Evolutionary conservation across 2,329 filamentous ascomycete genomes (phyloP), one percentile per base, ranked within the genome.

Genomic region (Bertia moriformis): DNA sequence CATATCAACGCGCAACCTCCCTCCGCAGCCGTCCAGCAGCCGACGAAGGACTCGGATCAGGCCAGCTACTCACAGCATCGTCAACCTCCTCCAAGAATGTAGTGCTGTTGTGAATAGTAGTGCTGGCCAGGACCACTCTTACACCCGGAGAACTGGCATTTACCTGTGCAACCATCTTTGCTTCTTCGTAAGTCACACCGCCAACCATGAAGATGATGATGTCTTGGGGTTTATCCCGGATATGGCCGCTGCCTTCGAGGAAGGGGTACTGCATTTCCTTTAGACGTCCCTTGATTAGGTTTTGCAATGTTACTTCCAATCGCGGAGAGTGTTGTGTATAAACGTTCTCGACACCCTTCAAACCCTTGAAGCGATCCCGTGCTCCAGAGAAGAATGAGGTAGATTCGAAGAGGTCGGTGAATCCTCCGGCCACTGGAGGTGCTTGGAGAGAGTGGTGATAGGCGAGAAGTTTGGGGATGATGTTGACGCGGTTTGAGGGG

Each of bases 291-390:
- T 94, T 95, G 62, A 96, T 88, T 39, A 98, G 66, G 49, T 89
- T 89, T 54, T 95, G 89, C 14, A 98, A 62, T 1, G 87, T 96
- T 18, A 73, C 73, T 56, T 95, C 88, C 14, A 98, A 60, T 17
- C 86, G 71, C 0, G 93, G 87, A 4, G 86, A 93, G 57, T 98
- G 91, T 56, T 98, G 93, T 0, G 91, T 98, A 57, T 98, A 98
- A 19, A 98, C 91, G 50, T 98, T 98, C 57, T 98, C 93, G 1
- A 98, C 91, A 2, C 91, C 91, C 53, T 96, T 95, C 13, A 98
- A 68, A 0, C 91, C 91, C 52, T 93, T 94, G 58, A 98, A 87
- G 4, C 88, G 78, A 51, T 81, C 85, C 29, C 86, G 73, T 10
- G 88, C 87, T 12, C 84, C 84, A 1, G 85, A 84, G 59, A 98